These are phyloP conservation scores for Chlorella sorokiniana DNA, from an alignment of 139 green algal genomes.

Conservation along the genomic window DNA sequence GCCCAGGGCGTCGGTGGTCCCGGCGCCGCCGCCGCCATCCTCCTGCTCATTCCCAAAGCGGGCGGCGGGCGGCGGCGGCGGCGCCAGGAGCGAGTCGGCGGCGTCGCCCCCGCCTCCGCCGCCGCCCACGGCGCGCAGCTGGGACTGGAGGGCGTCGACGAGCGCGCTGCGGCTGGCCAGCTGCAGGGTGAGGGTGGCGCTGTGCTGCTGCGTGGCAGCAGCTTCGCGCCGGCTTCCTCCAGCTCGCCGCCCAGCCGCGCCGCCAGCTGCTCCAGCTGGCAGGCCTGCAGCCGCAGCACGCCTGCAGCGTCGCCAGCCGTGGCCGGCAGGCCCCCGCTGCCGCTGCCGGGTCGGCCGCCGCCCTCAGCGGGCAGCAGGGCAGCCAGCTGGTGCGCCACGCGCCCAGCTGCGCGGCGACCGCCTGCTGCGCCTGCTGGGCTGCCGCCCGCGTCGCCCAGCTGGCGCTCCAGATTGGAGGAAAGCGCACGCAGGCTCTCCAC, in stretches of 20 bases:
- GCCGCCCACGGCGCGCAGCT: not conserved
- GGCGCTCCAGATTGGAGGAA: constrained; percentile 8
- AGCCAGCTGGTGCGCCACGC: not conserved
- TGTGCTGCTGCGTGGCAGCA: not conserved
- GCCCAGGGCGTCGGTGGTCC: constrained; percentile 3
- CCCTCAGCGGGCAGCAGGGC: not conserved
- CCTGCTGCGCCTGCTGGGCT: constrained; percentile 26
- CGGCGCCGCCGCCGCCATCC: too few relatives aligned
- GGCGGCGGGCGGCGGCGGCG: not conserved
- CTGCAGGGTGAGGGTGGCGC: constrained; percentile 5
- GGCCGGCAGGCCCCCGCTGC: not conserved
- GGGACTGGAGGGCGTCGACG: constrained; percentile 23
- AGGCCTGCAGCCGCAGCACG: constrained; percentile 9
- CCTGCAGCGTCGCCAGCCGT: constrained; percentile 1
- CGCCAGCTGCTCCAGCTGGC: constrained; percentile 11
- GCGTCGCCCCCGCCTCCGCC: not conserved
- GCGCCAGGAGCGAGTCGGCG: not conserved
- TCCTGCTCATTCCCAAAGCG: not conserved
- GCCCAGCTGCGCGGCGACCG: constrained; percentile 17
- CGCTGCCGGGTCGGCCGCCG: not conserved
- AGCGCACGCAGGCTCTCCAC: constrained; percentile 7
- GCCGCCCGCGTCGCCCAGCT: constrained; percentile 22
- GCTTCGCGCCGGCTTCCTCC: not conserved
- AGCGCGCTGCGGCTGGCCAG: constrained; percentile 24
- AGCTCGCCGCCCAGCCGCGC: not conserved